Evolutionary conservation across 1,139 yeast genomes (phyloP), one percentile per base, ranked within the genome.

Genomic region (Geotrichum reessii): DNA sequence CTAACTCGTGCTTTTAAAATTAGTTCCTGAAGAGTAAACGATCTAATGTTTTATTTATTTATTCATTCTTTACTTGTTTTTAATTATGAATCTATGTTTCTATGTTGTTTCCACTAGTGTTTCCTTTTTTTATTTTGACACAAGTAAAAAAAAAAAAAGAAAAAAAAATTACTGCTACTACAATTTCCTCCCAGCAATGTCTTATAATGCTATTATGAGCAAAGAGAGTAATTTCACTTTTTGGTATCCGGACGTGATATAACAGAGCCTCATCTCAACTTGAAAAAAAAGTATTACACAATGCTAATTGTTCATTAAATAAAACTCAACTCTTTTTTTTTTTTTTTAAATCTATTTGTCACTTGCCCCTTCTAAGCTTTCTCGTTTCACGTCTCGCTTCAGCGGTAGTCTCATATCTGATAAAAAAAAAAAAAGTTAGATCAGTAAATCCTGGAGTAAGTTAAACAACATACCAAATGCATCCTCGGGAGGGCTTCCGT

Each of bases 91-190:
- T 61, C 62, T 59, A 58, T 56, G 56, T 57, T 55, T 56, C 56
- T 58, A 42, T 52, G 54, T 52, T 28, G 54, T 47, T 52, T 52
- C 37, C 33, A 47, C 7, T 7, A 5, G n/a, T n/a, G n/a, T n/a
- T n/a, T n/a, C n/a, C n/a, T n/a, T n/a, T n/a, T n/a, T n/a, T n/a
- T 87, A 89, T 90, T 90, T 87, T 83, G 87, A 88, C 77, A 95
- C 95, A 88, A 90, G 88, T 97, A 76, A 90, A 93, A 90, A 78
- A n/a, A n/a, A n/a, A n/a, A n/a, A n/a, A n/a, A n/a, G n/a, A n/a
- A n/a, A n/a, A n/a, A n/a, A n/a, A n/a, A n/a, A n/a, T n/a, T n/a
- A n/a, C 64, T 71, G 81, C 25, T 25, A 19, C n/a, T 37, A 88
- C 84, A 79, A 72, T 74, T 77, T 86, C 86, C 92, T 86, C 92